A percentile compares a stretch with the other conserved stretches of the same genome.
These are phyloP conservation scores for Amanita subjunquillea DNA, from an alignment of 768 basidiomycete genomes.

Conservation along the genomic window DNA sequence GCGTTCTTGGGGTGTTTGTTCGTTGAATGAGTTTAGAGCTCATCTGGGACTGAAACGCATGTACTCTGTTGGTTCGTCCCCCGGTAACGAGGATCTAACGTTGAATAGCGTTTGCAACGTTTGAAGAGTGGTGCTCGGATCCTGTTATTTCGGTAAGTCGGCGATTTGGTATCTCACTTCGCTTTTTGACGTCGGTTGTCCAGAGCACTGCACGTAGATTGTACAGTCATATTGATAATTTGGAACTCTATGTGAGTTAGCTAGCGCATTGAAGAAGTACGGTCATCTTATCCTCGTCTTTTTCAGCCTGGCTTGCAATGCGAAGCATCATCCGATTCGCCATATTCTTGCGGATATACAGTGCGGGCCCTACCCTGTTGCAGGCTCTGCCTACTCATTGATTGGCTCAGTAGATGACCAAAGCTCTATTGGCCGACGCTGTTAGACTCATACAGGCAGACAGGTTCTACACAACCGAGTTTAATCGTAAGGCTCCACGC, in stretches of 20 bases:
- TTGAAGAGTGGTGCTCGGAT: constrained; percentile 48
- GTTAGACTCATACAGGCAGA: constrained; percentile 44
- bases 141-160: constrained; percentile 29
- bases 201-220: constrained; percentile 19
- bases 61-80: constrained; percentile 5
- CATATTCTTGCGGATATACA: constrained; percentile 50
- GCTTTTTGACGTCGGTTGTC: background rate
- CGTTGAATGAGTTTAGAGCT: constrained; percentile 46
- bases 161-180: background rate
- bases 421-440: constrained; percentile 43
- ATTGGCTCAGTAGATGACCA: constrained; percentile 23
- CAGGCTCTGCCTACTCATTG: background rate
- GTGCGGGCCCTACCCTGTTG: constrained; percentile 8
- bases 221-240: constrained; percentile 23
- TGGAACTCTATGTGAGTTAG: constrained; percentile 22
- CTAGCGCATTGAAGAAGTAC: background rate
- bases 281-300: background rate
- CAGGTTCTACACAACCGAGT: constrained; percentile 41
- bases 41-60: constrained; percentile 36
- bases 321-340: constrained; percentile 20
- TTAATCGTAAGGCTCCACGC: constrained; percentile 28
- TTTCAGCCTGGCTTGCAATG: constrained; percentile 20
- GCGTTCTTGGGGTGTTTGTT: constrained; percentile 44
- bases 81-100: background rate
- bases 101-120: constrained; percentile 27